Conservation (phyloP, 345 rosid species). For the Luvunga scandens region DNA sequence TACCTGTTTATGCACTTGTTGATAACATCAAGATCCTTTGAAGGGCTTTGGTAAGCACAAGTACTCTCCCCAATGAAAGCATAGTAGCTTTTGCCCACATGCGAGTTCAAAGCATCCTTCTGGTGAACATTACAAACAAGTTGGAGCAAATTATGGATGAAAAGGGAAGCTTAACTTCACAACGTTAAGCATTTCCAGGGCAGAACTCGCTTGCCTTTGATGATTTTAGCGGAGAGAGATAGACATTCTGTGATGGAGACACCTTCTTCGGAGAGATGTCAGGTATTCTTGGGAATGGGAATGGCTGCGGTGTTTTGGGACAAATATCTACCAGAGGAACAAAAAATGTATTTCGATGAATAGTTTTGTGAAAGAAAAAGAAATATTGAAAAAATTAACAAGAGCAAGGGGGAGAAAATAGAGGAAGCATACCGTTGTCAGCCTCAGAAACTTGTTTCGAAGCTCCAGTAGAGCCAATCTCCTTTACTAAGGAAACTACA, state of each 20-base stretch:
- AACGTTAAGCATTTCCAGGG: not conserved
- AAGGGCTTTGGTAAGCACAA: constrained; percentile 2
- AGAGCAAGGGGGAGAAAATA: not conserved
- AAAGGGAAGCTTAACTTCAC: not conserved
- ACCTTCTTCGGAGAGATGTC: constrained; percentile 95
- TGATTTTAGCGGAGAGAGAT: constrained; percentile 78
- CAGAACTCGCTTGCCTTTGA: constrained; percentile 60
- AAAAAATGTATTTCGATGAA: not conserved
- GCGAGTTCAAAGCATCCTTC: constrained; percentile 14
- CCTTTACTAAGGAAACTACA: constrained; percentile 72
- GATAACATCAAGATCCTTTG: constrained; percentile 8
- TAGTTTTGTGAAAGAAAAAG: not conserved
- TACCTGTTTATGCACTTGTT: constrained; percentile 7
- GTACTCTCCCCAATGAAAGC: constrained; percentile 7
- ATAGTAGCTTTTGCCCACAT: constrained; percentile 7
- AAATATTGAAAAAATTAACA: not conserved
- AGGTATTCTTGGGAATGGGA: constrained; percentile 80
- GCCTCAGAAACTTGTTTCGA: constrained; percentile 43
- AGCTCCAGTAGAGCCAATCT: constrained; percentile 61
- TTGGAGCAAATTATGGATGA: not conserved
- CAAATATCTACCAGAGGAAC: constrained; percentile 47
- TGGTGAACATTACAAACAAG: not conserved
- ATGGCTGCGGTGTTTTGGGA: constrained; percentile 70
- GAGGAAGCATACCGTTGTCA: constrained; percentile 43
- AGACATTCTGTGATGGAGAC: constrained; percentile 77